Conservation (phyloP, 2,329 filamentous ascomycete species). For the Neofusicoccum ribis region DNA sequence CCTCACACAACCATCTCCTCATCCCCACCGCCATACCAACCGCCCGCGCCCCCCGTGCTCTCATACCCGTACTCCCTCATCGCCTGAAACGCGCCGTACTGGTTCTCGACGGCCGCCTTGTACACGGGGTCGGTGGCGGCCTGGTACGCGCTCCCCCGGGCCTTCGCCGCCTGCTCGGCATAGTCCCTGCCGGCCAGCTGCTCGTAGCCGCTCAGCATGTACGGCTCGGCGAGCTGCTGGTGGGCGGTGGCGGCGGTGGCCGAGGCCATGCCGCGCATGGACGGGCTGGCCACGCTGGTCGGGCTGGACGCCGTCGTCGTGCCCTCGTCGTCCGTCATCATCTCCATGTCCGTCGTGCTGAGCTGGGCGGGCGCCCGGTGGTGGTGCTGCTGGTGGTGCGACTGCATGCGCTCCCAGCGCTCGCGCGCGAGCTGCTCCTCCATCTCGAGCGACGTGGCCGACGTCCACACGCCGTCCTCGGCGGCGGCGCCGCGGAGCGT, state of each 20-base stretch:
- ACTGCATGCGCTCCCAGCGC: conserved; percentile 56
- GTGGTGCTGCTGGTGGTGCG: not conserved
- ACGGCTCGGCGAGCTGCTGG: conserved; percentile 64
- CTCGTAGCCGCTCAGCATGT: conserved; percentile 82
- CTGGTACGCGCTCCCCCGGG: conserved; percentile 47
- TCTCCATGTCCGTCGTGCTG: not conserved
- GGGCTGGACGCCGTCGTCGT: not conserved
- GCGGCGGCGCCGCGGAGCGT: conserved; percentile 61
- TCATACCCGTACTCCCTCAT: conserved; percentile 47
- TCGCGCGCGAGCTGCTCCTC: conserved; percentile 58
- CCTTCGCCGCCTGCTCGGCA: conserved; percentile 24
- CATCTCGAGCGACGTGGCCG: conserved; percentile 53
- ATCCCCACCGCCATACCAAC: conserved; percentile 25
- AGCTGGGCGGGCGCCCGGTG: not conserved
- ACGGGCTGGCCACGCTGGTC: conserved; percentile 6
- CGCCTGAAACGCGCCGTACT: conserved; percentile 65
- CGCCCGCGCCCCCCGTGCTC: conserved; percentile 29
- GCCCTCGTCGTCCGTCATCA: conserved; percentile 19
- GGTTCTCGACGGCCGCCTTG: conserved; percentile 62
- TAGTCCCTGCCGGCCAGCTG: conserved; percentile 65
- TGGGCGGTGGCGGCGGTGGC: not conserved
- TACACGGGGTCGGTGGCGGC: conserved; percentile 71
- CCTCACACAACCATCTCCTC: conserved; percentile 44
- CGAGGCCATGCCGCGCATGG: not conserved
- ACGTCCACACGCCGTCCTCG: conserved; percentile 57